phyloP scores from a whole-genome alignment of 768 basidiomycete species.

The Chalciporus chontae region DNA sequence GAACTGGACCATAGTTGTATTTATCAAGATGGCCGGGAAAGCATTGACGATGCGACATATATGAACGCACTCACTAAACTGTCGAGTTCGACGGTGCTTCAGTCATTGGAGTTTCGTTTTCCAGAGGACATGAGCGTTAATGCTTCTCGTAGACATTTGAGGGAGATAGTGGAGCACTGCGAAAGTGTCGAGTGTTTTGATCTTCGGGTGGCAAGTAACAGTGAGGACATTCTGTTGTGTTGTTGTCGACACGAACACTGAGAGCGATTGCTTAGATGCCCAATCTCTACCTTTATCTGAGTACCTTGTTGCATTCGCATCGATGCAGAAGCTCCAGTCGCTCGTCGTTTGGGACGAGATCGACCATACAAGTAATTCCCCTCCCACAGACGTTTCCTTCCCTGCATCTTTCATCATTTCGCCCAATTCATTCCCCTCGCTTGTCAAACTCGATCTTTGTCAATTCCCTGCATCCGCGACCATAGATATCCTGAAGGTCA shows the following conservation, averaged over 20 bases:
- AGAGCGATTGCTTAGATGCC: background rate
- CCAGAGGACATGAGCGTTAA: slow-evolving; percentile 12
- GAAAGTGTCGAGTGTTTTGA: slow-evolving; percentile 1
- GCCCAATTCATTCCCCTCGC: slow-evolving; percentile 2
- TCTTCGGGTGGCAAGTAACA: background rate
- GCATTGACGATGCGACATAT: slow-evolving; percentile 16
- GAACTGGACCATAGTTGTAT: slow-evolving; percentile 14
- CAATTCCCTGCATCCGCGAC: slow-evolving; percentile 10
- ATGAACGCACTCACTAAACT: slow-evolving; percentile 11
- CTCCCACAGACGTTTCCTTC: background rate
- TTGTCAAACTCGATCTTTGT: slow-evolving; percentile 13
- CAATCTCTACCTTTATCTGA: background rate
- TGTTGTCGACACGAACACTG: background rate
- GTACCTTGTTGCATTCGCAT: background rate
- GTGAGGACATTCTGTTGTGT: background rate
- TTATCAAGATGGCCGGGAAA: slow-evolving; percentile 4
- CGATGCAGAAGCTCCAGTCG: background rate
- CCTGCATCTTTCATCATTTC: background rate
- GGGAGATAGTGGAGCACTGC: slow-evolving; percentile 11
- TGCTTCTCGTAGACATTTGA: slow-evolving; percentile 14
- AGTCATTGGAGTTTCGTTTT: slow-evolving; percentile 13
- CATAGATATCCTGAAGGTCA: slow-evolving; percentile 4
- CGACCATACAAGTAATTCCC: background rate
- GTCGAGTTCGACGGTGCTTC: slow-evolving; percentile 3
- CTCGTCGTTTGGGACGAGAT: background rate